These are phyloP conservation scores for Hagleromyces aurorensis DNA, from an alignment of 805 yeast genomes.

Conservation along the genomic window DNA sequence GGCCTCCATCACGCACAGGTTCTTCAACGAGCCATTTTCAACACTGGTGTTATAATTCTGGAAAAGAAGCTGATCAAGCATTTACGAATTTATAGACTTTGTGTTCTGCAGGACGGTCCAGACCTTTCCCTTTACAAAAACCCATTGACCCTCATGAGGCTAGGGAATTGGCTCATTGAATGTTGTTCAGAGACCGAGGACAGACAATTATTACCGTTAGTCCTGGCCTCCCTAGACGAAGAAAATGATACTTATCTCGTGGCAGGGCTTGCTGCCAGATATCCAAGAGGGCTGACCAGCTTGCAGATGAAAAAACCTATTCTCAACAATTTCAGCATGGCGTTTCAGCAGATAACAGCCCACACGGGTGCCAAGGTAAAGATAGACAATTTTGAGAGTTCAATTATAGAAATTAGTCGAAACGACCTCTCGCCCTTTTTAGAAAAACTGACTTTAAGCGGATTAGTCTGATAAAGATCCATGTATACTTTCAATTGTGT, in stretches of 20 bases:
- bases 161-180: constrained; percentile 89
- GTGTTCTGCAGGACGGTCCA: constrained; percentile 85
- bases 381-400: constrained; percentile 90
- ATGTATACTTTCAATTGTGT: neutral
- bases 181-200: constrained; percentile 74
- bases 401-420: constrained; percentile 81
- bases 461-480: constrained; percentile 36
- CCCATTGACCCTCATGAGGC: constrained; percentile 74
- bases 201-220: constrained; percentile 62
- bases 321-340: constrained; percentile 78
- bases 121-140: constrained; percentile 71
- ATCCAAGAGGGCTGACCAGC: constrained; percentile 43
- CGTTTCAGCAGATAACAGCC: constrained; percentile 81
- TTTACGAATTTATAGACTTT: constrained; percentile 71
- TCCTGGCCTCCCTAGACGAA: constrained; percentile 74
- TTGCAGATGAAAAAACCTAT: constrained; percentile 36
- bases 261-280: constrained; percentile 81
- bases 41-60: constrained; percentile 81
- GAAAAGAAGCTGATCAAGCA: constrained; percentile 77
- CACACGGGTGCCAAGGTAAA: constrained; percentile 82
- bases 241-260: constrained; percentile 73
- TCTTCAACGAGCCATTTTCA: constrained; percentile 75
- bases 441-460: constrained; percentile 74
- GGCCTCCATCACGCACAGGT: constrained; percentile 82
- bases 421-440: constrained; percentile 85